Conservation (phyloP, 129 eudicot species). For the Sambucus nigra region DNA sequence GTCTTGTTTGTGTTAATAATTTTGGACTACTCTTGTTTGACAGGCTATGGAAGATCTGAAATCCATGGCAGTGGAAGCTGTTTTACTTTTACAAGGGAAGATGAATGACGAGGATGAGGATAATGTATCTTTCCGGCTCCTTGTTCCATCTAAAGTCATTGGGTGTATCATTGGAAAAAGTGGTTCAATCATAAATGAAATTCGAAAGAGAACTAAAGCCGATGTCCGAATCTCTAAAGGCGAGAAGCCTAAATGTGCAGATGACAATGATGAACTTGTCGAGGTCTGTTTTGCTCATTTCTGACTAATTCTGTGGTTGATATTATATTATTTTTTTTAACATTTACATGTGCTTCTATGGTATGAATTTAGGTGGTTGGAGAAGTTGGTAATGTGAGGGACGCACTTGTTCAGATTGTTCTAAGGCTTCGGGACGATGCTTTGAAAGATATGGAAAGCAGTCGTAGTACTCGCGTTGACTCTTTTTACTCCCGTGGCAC, state of each 20-base stretch:
- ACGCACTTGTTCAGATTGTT: slow-evolving; percentile 92
- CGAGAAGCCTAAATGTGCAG: slow-evolving; percentile 70
- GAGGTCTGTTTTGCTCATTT: slow-evolving; percentile 40
- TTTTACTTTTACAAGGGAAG: slow-evolving; percentile 80
- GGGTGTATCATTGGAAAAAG: slow-evolving; percentile 93
- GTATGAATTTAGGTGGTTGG: slow-evolving; percentile 50
- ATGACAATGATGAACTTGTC: slow-evolving; percentile 61
- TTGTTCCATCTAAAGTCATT: slow-evolving; percentile 78
- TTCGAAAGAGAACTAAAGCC: slow-evolving; percentile 80
- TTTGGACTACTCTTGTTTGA: too few species aligned
- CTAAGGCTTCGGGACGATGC: slow-evolving; percentile 86
- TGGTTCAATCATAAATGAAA: slow-evolving; percentile 93
- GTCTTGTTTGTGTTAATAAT: too few species aligned
- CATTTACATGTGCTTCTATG: not conserved
- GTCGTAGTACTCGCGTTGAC: slow-evolving; percentile 45
- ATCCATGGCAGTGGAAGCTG: slow-evolving; percentile 96
- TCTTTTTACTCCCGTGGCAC: slow-evolving; percentile 41
- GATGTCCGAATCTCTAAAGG: slow-evolving; percentile 86
- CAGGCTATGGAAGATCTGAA: slow-evolving; percentile 78
- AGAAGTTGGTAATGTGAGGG: slow-evolving; percentile 72
- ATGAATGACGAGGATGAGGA: slow-evolving; percentile 79
- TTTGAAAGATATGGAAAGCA: slow-evolving; percentile 52
- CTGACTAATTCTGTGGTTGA: not conserved
- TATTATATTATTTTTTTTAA: not conserved
- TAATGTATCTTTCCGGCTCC: slow-evolving; percentile 49